Base-by-base conservation (phyloP, 1,139 yeast species). In the Candida mesenterica region DNA sequence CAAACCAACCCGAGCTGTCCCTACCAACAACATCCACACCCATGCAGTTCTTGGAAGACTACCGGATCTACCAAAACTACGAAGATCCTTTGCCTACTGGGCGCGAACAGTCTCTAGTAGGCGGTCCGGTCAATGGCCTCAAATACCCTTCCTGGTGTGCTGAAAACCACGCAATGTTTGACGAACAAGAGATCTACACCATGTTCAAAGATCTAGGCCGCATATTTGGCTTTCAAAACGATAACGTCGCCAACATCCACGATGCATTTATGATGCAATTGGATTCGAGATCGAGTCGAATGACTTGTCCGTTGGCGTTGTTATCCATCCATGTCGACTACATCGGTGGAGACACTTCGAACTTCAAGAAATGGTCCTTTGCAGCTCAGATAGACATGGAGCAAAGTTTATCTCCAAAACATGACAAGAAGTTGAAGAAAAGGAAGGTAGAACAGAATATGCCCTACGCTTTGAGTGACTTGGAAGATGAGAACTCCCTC, bases 331-430 rank as follows among this genome's bases (percentile, higher is more conserved):
- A 68, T 46, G 50, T 56, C 8, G 72, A 69, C 43, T 69, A 68
- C 43, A 62, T 68, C 39, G 74, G 73, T 1, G 75, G 75, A 0
- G 56, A 57, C 6, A 45, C 51, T 29, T 50, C 74, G 4, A 69
- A 69, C 44, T 69, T 58, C 42, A 59, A 61, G 38, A 65, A 62
- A 39, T 69, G 75, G 75, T 65, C 61, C 40, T 61, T 67, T 44
- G 58, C 63, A 14, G 63, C 67, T 6, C 62, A 59, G 17, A n/a
- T 32, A 3, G 42, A 39, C 24, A 20, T 28, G 19, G 43, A 36
- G 22, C n/a, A n/a, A n/a, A n/a, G 28, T n/a, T n/a, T n/a, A n/a
- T n/a, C n/a, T n/a, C n/a, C n/a, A n/a, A n/a, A 33, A 13, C 23
- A 35, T 20, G 13, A 17, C 12, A 24, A 28, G 24, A 25, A 24